Evolutionary conservation across 768 basidiomycete genomes (phyloP), one percentile per base, ranked within the genome.

Genomic region (Russula sp.): DNA sequence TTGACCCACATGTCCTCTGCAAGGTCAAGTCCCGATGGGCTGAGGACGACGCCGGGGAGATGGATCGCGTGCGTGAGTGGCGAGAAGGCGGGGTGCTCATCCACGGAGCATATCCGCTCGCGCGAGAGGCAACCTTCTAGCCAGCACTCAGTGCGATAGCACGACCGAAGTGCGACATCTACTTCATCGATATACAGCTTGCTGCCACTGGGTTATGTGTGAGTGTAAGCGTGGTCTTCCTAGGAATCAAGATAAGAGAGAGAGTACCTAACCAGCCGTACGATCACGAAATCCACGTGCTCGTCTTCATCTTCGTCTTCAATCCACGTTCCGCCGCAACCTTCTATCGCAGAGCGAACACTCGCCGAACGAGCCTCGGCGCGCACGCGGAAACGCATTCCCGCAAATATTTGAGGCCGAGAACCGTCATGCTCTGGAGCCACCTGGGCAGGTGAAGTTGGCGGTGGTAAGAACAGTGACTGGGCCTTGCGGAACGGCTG

Each of bases 141-240:
- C 94, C 94, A 98, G 71, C 91, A 95, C 73, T 97, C 94, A 0
- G 94, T 96, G 49, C 94, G 83, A 69, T 85, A 91, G 67, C 84
- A 86, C 3, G 67, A 59, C 51, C 82, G 78, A 65, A 78, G 68
- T 0, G 40, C 11, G 7, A 75, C 73, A 57, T 85, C 83, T 6
- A 73, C 70, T 70, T 90, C 88, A 37, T 81, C 79, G 3, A 73
- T 75, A 66, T 79, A 89, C n/a, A 89, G 66, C 65, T 83, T 84
- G 67, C 86, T 89, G 32, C 88, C 89, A 68, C 89, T 91, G 40
- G 0, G n/a, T 13, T 14, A 50, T 56, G 16, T 35, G 22, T 55
- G 52, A 63, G 45, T 4, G 37, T 34, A 34, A 51, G 27, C 22
- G 31, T 32, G 47, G 27, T 22, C 42, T 20, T 53, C 9, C 47